These are phyloP conservation scores for Vanderwaltozyma yarrowii DNA, from an alignment of 805 yeast species.

Conservation along the genomic window DNA sequence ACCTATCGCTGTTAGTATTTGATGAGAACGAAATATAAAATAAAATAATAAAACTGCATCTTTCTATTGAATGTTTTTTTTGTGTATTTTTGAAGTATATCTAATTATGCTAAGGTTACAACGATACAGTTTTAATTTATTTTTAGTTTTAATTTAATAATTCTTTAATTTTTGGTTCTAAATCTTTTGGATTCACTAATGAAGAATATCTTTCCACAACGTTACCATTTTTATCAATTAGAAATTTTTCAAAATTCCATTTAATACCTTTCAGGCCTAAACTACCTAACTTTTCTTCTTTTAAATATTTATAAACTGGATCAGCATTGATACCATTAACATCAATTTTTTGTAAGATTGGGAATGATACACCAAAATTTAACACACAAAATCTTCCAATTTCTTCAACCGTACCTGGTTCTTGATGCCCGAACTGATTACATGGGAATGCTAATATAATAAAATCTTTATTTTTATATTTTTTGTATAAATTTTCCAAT, in stretches of 20 bases:
- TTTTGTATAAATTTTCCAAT: conserved; percentile 55
- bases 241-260: conserved; percentile 75
- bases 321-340: conserved; percentile 81
- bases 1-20: no score
- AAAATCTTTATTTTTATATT: conserved; percentile 54
- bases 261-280: conserved; percentile 62
- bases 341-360: conserved; percentile 73
- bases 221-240: conserved; percentile 43
- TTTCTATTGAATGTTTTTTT: no score
- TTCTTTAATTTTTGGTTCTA: conserved; percentile 32
- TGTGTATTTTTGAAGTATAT: no score
- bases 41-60: no score
- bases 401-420: conserved; percentile 59
- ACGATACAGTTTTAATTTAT: no score
- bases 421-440: conserved; percentile 78
- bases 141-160: background rate
- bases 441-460: conserved; percentile 80
- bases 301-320: conserved; percentile 72
- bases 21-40: no score
- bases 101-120: no score
- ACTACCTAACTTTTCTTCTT: conserved; percentile 45
- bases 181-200: conserved; percentile 51
- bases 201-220: conserved; percentile 58
- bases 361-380: conserved; percentile 89
- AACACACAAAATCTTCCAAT: conserved; percentile 61